Base-by-base conservation (phyloP, 225 moss, liverwort and hornwort species). In the Physcomitrium patens region DNA sequence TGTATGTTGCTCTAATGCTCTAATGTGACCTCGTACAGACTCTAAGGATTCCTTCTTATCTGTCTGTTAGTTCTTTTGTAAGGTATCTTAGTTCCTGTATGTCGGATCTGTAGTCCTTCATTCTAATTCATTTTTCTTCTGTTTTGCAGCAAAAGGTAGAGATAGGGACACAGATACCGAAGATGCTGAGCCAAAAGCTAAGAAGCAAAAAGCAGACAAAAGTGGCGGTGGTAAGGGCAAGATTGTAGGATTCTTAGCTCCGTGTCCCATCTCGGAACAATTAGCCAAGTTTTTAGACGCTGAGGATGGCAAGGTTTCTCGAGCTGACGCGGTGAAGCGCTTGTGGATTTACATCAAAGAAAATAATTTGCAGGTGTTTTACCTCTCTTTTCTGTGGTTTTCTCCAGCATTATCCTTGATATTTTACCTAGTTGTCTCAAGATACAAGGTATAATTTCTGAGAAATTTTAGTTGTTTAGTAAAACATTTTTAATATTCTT, bases 301-400 rank as follows among this genome's bases (percentile, higher is more conserved):
- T 23, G 89, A 91, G 8, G 89, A 94, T 79, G 82, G 89, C 79
- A 94, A 87, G 76, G 82, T 90, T 76, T 87, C 89, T 17, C 79
- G 90, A 28, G 86, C 87, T 83, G 96, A 91, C 17, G 94, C 92
- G 54, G 86, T 89, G 31, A 96, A 89, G 57, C 86, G 83, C 59
- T 65, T 96, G 78, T 96, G 96, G 96, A 91, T 92, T 78, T 92
- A 96, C 73, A 94, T 96, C 66, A 81, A 80, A 60, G 88, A 89
- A 6, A 91, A 96, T 27, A 91, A 84, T 26, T 73, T 96, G 69
- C 96, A 96, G 89, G 96, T 96, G 67, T 63, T 63, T 58, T 43
- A 22, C 14, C 64, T 78, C 12, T 67, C 31, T 63, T 49, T 22
- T 9, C 6, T 3, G 45, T 65, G 46, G 11, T 7, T 20, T 37